These are phyloP conservation scores for Corynascus novoguineensis DNA, from an alignment of 495 filamentous ascomycete species.

Conservation along the genomic window DNA sequence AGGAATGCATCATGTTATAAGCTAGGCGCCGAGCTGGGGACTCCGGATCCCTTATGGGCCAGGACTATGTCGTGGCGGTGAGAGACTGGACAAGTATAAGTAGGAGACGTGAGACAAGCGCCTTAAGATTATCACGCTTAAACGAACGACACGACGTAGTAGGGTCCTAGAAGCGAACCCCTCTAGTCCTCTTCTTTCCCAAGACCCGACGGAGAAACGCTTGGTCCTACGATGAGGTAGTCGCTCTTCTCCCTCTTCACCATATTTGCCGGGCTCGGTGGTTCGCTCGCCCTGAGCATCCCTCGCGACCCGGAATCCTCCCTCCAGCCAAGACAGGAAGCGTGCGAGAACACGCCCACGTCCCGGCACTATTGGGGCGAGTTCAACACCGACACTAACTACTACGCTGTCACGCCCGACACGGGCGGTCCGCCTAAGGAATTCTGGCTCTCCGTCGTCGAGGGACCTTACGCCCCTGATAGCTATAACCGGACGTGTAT, in stretches of 20 bases:
- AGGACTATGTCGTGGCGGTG: background rate
- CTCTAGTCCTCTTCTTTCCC: background rate
- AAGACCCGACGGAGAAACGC: background rate
- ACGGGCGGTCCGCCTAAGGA: conserved; percentile 13
- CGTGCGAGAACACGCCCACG: conserved; percentile 16
- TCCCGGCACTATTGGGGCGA: conserved; percentile 24
- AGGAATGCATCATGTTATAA: background rate
- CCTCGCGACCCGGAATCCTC: background rate
- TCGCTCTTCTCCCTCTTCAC: background rate
- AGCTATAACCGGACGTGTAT: conserved; percentile 48
- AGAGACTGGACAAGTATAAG: background rate
- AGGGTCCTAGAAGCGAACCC: background rate
- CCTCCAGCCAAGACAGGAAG: background rate
- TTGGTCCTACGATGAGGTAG: background rate
- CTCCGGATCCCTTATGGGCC: background rate
- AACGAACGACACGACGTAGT: too few species aligned
- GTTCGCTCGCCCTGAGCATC: background rate
- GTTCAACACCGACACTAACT: conserved; percentile 22
- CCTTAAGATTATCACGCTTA: too few species aligned
- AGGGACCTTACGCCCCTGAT: conserved; percentile 40
- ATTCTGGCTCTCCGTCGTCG: conserved; percentile 26
- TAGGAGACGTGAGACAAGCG: background rate
- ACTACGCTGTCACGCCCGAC: conserved; percentile 17
- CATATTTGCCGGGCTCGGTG: background rate
- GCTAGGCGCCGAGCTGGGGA: background rate